A percentile compares a stretch with the other conserved stretches of the same genome.
Evolutionary conservation across 345 rosid genomes (phyloP).

Genomic region (Turnera subulata): DNA sequence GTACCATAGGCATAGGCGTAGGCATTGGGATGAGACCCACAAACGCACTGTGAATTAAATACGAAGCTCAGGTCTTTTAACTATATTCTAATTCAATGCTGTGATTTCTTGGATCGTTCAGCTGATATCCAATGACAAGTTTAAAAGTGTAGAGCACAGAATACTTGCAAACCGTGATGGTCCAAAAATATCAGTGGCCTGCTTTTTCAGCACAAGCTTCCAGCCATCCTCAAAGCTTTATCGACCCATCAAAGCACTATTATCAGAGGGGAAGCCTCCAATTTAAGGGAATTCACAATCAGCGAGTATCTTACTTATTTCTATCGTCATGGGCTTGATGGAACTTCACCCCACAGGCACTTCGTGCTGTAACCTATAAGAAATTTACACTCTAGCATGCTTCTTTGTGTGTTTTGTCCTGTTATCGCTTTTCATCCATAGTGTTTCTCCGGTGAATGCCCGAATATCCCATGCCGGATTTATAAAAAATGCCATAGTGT

Average conservation of each 20-base stretch:
- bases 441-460: too few relatives aligned
- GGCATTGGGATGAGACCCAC: too few relatives aligned
- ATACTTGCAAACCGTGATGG: constrained; percentile 14
- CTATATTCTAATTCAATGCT: too few relatives aligned
- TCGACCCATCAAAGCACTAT: constrained; percentile 17
- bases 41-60: too few relatives aligned
- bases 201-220: constrained; percentile 13
- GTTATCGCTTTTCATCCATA: too few relatives aligned
- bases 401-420: too few relatives aligned
- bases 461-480: too few relatives aligned
- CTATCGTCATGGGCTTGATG: constrained; percentile 12
- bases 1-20: too few relatives aligned
- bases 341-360: constrained; percentile 6
- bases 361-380: constrained; percentile 13
- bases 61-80: too few relatives aligned
- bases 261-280: constrained; percentile 16
- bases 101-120: not conserved
- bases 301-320: not conserved
- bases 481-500: too few relatives aligned
- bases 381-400: too few relatives aligned
- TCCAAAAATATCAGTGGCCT: constrained; percentile 18
- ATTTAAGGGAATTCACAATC: constrained; percentile 8
- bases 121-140: constrained; percentile 25
- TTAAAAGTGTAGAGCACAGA: constrained; percentile 17
- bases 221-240: constrained; percentile 6